A percentile compares a stretch with the other conserved stretches of the same genome.
Conservation (phyloP, 805 yeast species). For the Schizosaccharomyces japonicus region DNA sequence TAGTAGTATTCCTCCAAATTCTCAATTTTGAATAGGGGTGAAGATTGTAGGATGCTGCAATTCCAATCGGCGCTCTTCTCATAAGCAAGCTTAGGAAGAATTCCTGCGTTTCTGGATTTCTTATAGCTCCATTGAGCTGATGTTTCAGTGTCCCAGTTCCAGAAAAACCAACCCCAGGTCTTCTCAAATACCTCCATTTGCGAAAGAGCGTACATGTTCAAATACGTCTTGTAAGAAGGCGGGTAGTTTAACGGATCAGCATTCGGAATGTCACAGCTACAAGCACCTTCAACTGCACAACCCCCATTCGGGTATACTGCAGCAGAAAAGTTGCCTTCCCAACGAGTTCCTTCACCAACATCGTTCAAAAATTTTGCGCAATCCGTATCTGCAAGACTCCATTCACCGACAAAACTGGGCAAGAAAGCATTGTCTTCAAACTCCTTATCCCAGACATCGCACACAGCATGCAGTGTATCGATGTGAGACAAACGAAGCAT, state of each 20-base stretch:
- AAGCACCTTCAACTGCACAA: constrained; percentile 25
- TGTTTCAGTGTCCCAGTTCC: constrained; percentile 41
- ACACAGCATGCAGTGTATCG: constrained; percentile 14
- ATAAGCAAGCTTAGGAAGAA: constrained; percentile 15
- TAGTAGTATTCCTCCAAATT: too few species aligned
- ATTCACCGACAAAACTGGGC: constrained; percentile 46
- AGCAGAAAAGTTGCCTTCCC: constrained; percentile 30
- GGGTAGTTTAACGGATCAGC: constrained; percentile 30
- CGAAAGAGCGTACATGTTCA: constrained; percentile 50
- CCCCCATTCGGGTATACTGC: constrained; percentile 13
- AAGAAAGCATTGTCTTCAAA: constrained; percentile 21
- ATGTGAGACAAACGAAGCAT: constrained; percentile 14
- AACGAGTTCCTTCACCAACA: constrained; percentile 54
- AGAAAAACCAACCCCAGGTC: constrained; percentile 47
- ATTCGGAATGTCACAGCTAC: constrained; percentile 22
- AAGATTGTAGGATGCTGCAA: background rate
- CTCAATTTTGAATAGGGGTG: too few species aligned
- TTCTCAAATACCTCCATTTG: constrained; percentile 56
- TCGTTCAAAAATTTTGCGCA: constrained; percentile 69
- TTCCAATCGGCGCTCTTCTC: background rate
- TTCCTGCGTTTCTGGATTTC: constrained; percentile 13
- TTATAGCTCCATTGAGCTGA: constrained; percentile 17
- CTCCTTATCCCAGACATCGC: constrained; percentile 23
- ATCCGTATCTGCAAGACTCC: constrained; percentile 69
- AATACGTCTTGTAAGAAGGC: constrained; percentile 26